Evolutionary conservation across 2,329 filamentous ascomycete genomes (phyloP), one percentile per base, ranked within the genome.

Genomic region (Mariannaea sp.): DNA sequence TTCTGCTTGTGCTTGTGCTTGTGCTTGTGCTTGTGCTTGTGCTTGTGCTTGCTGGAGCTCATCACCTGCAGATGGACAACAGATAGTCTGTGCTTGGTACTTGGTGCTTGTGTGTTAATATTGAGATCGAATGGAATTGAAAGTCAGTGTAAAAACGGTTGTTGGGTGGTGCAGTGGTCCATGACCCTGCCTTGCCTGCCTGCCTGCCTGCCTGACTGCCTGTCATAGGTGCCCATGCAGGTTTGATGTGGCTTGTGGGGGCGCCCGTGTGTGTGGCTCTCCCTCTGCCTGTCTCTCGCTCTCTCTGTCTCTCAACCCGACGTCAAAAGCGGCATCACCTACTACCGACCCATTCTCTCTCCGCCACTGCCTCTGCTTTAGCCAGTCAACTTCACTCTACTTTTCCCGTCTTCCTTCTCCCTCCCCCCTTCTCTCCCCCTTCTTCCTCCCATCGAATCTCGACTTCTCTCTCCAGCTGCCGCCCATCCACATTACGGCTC

Each of bases 351-450:
- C 16, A 22, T 10, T 12, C 33, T 47, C 51, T 49, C 44, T 54
- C 50, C 54, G 54, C 52, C 60, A 60, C 63, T 59, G 60, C 61
- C 62, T 62, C 61, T 49, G 29, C 39, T 41, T 36, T 48, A 53
- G 48, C 46, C 56, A 58, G 56, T 62, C 58, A 55, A 52, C 57
- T 59, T 49, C 52, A 44, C 45, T 38, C 36, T 40, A 40, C 41
- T 27, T 44, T 44, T 48, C 55, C 56, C n/a, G n/a, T n/a, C n/a
- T 36, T 50, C 26, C 48, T 52, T 38, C 35, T 44, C 35, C 6
- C 20, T 43, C 48, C 17, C 51, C 46, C 52, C 29, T 43, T 40
- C 45, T 41, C 47, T 26, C 42, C 45, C 42, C 46, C 50, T 45
- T 48, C 45, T 26, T 42, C 32, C 27, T 43, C 26, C 20, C 41